A percentile compares a stretch with the other conserved stretches of the same genome.
Conservation (phyloP, 768 basidiomycete genomes). For the Candolleomyces aberdarensis region DNA sequence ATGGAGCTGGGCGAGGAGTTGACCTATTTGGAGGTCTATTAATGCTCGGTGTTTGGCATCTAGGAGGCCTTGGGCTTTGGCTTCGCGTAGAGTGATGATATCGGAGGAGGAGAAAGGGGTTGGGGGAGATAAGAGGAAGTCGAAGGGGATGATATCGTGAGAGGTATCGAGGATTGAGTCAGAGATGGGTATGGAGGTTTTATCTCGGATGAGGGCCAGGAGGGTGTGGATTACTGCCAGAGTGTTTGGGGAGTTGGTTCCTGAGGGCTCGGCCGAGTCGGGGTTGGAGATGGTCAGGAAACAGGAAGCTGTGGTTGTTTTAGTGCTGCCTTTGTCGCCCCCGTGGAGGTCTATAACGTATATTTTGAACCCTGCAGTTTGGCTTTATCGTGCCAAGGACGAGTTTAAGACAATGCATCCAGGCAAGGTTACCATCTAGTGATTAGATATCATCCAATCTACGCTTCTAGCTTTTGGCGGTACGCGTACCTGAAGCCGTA, state of each 20-base stretch:
- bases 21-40: slow-evolving; percentile 61
- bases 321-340: neutral
- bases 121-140: slow-evolving; percentile 50
- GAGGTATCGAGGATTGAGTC: slow-evolving; percentile 48
- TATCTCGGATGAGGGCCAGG: slow-evolving; percentile 37
- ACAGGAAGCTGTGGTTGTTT: slow-evolving; percentile 11
- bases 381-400: slow-evolving; percentile 9
- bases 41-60: slow-evolving; percentile 36
- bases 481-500: slow-evolving; percentile 21
- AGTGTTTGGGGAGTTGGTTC: slow-evolving; percentile 30
- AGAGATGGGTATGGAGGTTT: slow-evolving; percentile 50
- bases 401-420: too few species aligned
- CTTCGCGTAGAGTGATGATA: slow-evolving; percentile 35
- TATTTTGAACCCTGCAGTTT: slow-evolving; percentile 15
- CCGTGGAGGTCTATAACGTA: slow-evolving; percentile 22
- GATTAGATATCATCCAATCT: neutral
- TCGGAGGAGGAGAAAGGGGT: slow-evolving; percentile 32
- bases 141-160: slow-evolving; percentile 41
- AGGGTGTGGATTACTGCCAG: slow-evolving; percentile 37
- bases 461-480: neutral
- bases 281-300: slow-evolving; percentile 27
- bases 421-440: too few species aligned
- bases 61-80: slow-evolving; percentile 31
- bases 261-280: neutral
- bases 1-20: slow-evolving; percentile 62